Base-by-base conservation (phyloP, 2,329 filamentous ascomycete genomes). In the Colletotrichum gigasporum region DNA sequence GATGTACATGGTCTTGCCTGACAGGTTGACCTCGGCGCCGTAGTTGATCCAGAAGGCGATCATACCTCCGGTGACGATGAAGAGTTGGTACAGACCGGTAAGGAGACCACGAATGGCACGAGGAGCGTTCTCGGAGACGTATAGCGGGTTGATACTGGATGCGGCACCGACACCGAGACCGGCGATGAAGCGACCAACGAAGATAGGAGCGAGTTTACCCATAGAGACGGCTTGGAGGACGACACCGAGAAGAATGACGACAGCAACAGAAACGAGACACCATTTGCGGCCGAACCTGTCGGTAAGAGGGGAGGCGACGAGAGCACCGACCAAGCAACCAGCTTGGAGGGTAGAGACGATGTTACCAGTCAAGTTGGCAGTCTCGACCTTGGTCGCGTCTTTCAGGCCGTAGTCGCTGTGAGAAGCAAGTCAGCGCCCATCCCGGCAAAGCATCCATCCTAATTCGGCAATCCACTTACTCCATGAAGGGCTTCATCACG, bases 171-270 rank as follows among this genome's bases (percentile, higher is more conserved):
- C 79, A 34, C 80, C 79, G n/a, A 81, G 70, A 61, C 79, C 79
- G 78, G 80, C 85, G 76, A 76, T 71, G 62, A 80, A 87, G 73
- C 88, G 83, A 63, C 88, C 88, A 68, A 88, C 81, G 70, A 90
- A 91, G 79, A 91, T 86, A 67, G 80, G 79, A 34, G 82, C 81
- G 35, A 91, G 76, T 64, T 85, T 80, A 16, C 88, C 88, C 37
- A 77, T 80, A 22, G 85, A 83, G 28, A 82, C 82, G 16, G 86
- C 81, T 72, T 91, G 89, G 74, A 91, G 82, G 52, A 91, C 74
- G 35, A 87, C 85, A 26, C 89, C 89, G 30, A 85, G 58, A 30
- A 86, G 80, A 48, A 87, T 86, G 48, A 90, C 72, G 0, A 84
- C 44, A 28, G 87, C 86, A 42, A 84, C 81, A 6, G 80, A 72